These are phyloP conservation scores for Diaporthe sp. DNA, from an alignment of 2,329 filamentous ascomycete genomes.

Conservation along the genomic window DNA sequence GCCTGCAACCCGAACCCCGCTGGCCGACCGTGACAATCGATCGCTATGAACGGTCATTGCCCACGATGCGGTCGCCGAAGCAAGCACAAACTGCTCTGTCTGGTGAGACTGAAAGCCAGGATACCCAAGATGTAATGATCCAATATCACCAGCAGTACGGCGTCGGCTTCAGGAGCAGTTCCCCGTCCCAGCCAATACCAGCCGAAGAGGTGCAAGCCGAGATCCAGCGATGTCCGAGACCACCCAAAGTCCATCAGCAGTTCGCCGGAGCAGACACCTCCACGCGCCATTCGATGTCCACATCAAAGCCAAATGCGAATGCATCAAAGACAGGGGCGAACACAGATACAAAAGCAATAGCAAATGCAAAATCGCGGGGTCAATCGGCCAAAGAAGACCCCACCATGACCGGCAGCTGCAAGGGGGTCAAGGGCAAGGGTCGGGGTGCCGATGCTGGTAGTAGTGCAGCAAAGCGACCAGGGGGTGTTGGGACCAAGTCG, in stretches of 20 bases:
- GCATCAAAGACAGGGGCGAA: neutral
- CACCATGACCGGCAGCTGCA: constrained; percentile 21
- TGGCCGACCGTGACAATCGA: constrained; percentile 6
- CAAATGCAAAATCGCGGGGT: constrained; percentile 14
- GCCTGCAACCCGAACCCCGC: constrained; percentile 7
- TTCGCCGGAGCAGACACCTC: neutral
- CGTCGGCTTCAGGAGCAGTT: constrained; percentile 44
- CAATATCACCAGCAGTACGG: constrained; percentile 54
- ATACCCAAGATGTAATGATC: constrained; percentile 58
- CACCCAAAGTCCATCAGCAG: constrained; percentile 33
- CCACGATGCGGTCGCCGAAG: constrained; percentile 43
- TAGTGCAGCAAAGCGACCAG: constrained; percentile 8
- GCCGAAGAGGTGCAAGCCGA: neutral
- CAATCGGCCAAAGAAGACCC: constrained; percentile 16
- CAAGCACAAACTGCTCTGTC: constrained; percentile 46
- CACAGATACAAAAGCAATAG: neutral
- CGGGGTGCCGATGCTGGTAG: neutral
- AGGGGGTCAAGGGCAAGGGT: constrained; percentile 23
- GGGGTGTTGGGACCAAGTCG: neutral
- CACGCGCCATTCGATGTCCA: neutral
- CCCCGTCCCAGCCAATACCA: constrained; percentile 26
- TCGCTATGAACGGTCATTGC: constrained; percentile 33
- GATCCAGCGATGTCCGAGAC: constrained; percentile 12
- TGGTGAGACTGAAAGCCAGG: constrained; percentile 55
- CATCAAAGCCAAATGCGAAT: neutral